Conservation (phyloP, 805 yeast species). For the Brettanomyces naardenensis region DNA sequence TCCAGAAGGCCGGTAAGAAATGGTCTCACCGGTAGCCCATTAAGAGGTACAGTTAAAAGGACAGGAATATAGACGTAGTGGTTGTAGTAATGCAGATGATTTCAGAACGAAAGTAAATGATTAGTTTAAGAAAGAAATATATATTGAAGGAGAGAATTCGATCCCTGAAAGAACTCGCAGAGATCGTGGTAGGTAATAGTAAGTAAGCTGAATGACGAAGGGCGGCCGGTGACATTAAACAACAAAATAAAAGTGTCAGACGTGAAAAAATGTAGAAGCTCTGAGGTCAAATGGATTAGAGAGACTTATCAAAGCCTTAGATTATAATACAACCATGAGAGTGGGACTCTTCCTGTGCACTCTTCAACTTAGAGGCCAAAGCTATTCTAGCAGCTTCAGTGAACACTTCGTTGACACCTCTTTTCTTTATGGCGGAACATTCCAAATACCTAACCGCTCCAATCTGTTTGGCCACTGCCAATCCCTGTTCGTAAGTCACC, state of each 20-base stretch:
- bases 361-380: constrained; percentile 78
- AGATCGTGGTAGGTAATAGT: too few relatives aligned
- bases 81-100: too few relatives aligned
- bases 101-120: too few relatives aligned
- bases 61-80: too few relatives aligned
- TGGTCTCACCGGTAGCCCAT: too few relatives aligned
- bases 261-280: not conserved
- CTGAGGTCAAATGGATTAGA: not conserved
- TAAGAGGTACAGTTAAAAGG: too few relatives aligned
- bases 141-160: too few relatives aligned
- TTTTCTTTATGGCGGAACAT: constrained; percentile 91
- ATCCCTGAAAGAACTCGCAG: too few relatives aligned
- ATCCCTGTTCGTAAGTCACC: constrained; percentile 88
- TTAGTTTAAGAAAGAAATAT: too few relatives aligned
- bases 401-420: constrained; percentile 98
- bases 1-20: not conserved
- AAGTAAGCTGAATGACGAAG: constrained; percentile 1
- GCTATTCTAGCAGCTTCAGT: constrained; percentile 99
- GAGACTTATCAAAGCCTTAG: constrained; percentile 7
- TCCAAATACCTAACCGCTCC: constrained; percentile 94
- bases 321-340: constrained; percentile 25
- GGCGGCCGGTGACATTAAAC: not conserved
- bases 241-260: not conserved
- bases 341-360: constrained; percentile 31
- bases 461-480: constrained; percentile 82